Conservation (phyloP, 2,329 filamentous ascomycete species). For the Colletotrichum endophyticum region DNA sequence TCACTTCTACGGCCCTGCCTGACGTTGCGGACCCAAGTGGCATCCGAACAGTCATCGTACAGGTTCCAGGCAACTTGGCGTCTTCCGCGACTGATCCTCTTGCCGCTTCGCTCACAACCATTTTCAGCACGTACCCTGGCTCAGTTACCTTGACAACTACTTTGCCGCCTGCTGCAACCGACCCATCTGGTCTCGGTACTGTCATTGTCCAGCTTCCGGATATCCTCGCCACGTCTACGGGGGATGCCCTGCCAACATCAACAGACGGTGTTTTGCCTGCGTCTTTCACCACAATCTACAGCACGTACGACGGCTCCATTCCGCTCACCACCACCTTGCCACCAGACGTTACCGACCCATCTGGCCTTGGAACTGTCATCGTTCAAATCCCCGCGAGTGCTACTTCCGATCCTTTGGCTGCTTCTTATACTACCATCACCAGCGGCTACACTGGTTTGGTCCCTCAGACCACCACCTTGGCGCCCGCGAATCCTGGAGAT, state of each 20-base stretch:
- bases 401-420: neutral
- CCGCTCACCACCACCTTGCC: neutral
- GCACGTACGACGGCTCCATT: neutral
- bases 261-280: neutral
- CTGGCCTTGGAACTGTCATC: neutral
- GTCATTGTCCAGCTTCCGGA: neutral
- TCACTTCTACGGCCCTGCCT: neutral
- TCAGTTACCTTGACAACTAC: neutral
- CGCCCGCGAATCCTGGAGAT: neutral
- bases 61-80: neutral
- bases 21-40: neutral
- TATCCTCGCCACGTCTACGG: neutral
- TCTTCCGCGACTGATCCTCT: neutral
- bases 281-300: neutral
- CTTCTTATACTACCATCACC: neutral
- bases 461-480: neutral
- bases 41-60: neutral
- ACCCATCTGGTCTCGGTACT: neutral
- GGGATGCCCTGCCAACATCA: neutral
- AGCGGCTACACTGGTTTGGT: neutral
- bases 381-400: neutral
- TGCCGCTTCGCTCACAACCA: neutral
- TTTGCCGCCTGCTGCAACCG: neutral
- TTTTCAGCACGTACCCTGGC: neutral
- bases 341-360: neutral